These are phyloP conservation scores for Chlorella vulgaris DNA, from an alignment of 139 green algal species.

Conservation along the genomic window DNA sequence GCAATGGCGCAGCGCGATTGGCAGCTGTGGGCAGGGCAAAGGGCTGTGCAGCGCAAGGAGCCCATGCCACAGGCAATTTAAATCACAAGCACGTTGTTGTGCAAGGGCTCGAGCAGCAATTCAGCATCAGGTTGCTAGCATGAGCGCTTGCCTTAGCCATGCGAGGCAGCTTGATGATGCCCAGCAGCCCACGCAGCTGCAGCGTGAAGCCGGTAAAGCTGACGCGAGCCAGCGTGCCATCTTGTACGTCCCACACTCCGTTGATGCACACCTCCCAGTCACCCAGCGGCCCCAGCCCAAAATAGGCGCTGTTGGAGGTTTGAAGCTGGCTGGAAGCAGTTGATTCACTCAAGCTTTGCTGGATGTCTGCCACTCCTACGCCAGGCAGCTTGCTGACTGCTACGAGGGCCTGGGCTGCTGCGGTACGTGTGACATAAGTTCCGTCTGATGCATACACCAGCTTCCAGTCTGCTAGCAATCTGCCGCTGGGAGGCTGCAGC, in stretches of 20 bases:
- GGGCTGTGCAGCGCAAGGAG: too few relatives aligned
- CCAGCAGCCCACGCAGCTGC: conserved; percentile 23
- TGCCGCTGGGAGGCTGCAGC: neutral
- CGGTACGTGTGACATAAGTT: conserved; percentile 18
- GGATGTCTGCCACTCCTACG: conserved; percentile 1
- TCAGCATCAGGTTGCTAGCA: neutral
- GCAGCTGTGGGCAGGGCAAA: too few relatives aligned
- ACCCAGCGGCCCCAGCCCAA: conserved; percentile 9
- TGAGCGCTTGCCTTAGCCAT: conserved; percentile 24
- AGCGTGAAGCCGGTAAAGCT: conserved; percentile 10
- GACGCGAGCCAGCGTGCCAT: neutral
- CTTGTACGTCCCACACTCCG: neutral
- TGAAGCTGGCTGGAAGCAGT: neutral
- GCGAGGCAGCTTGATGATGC: neutral
- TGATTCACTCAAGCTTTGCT: neutral
- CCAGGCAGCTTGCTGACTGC: conserved; percentile 15
- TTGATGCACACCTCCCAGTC: conserved; percentile 11
- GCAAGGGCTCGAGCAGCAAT: neutral
- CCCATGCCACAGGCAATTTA: too few relatives aligned
- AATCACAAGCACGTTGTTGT: too few relatives aligned
- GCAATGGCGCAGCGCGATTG: too few relatives aligned
- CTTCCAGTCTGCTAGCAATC: conserved; percentile 15
- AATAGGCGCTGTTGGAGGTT: neutral
- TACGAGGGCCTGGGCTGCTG: conserved; percentile 1
- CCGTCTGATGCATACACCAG: conserved; percentile 15